These are phyloP conservation scores for Volutella citrinella DNA, from an alignment of 2,329 filamentous ascomycete genomes.

Conservation along the genomic window DNA sequence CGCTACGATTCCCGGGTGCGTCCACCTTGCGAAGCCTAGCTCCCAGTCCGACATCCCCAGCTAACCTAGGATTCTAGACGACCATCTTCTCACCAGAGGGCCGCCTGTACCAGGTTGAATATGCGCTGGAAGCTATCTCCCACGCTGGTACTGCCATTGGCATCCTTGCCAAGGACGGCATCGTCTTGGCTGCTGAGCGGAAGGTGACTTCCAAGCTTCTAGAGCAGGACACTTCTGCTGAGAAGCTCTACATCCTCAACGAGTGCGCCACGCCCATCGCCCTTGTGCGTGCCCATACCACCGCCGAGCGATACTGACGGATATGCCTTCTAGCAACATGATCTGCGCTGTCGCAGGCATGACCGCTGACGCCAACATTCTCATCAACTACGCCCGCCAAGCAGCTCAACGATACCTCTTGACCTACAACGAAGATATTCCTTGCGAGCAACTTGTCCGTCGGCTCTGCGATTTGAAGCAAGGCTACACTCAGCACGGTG, in stretches of 20 bases:
- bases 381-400: conserved; percentile 99
- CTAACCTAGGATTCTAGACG: conserved; percentile 59
- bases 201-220: conserved; percentile 99
- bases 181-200: conserved; percentile 94
- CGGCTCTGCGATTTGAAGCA: conserved; percentile 97
- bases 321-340: conserved; percentile 74
- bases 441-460: conserved; percentile 96
- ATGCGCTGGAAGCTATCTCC: conserved; percentile 97
- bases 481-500: conserved; percentile 98
- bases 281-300: not conserved
- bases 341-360: conserved; percentile 98
- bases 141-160: conserved; percentile 96
- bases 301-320: conserved; percentile 2
- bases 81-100: conserved; percentile 99
- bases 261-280: conserved; percentile 63
- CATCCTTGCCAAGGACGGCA: conserved; percentile 96
- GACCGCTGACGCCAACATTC: conserved; percentile 99
- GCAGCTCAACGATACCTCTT: conserved; percentile 95
- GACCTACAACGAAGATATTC: conserved; percentile 99
- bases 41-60: conserved; percentile 9
- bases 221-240: conserved; percentile 98
- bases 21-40: conserved; percentile 27
- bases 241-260: conserved; percentile 99
- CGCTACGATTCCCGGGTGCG: conserved; percentile 95
- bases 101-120: conserved; percentile 98